phyloP scores from a whole-genome alignment of 108 stramenopile genomes.

The Pseudonitzschia multistriata region DNA sequence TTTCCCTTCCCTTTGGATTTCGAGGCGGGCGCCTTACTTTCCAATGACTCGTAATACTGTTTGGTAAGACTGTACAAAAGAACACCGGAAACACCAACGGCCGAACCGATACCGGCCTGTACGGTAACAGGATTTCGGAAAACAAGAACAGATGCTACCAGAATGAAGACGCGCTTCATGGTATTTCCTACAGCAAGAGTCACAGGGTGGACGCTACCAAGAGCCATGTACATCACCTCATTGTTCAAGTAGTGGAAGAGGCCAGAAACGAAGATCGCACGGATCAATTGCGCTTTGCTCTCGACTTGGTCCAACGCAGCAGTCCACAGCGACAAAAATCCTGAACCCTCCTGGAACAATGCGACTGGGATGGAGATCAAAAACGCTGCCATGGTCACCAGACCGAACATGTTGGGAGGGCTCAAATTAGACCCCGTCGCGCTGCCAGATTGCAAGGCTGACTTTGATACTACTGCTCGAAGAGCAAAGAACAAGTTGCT shows the following conservation, averaged over 20 bases:
- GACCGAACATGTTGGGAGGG: slow-evolving; percentile 88
- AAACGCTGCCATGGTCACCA: slow-evolving; percentile 83
- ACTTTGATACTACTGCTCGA: slow-evolving; percentile 87
- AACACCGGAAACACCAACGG: slow-evolving; percentile 79
- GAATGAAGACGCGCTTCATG: slow-evolving; percentile 95
- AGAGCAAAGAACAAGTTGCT: slow-evolving; percentile 91
- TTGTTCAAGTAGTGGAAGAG: slow-evolving; percentile 94
- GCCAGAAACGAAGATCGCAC: slow-evolving; percentile 72
- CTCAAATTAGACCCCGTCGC: slow-evolving; percentile 64
- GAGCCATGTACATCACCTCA: slow-evolving; percentile 94
- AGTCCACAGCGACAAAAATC: slow-evolving; percentile 47
- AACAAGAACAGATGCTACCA: slow-evolving; percentile 91
- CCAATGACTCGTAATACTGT: slow-evolving; percentile 57
- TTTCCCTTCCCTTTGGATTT: background rate
- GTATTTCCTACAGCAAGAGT: slow-evolving; percentile 96
- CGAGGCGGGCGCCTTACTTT: slow-evolving; percentile 7
- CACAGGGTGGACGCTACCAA: slow-evolving; percentile 89
- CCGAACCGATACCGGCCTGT: slow-evolving; percentile 74
- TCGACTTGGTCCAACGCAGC: slow-evolving; percentile 34
- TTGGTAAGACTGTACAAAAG: slow-evolving; percentile 79
- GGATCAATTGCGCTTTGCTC: slow-evolving; percentile 35
- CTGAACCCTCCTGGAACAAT: slow-evolving; percentile 58
- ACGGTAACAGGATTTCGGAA: slow-evolving; percentile 85
- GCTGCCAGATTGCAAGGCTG: slow-evolving; percentile 55
- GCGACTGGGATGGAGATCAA: slow-evolving; percentile 74